Evolutionary conservation across 192 early-diverging fungal genomes (phyloP).

Genomic region (Backusella parvicylindrica): DNA sequence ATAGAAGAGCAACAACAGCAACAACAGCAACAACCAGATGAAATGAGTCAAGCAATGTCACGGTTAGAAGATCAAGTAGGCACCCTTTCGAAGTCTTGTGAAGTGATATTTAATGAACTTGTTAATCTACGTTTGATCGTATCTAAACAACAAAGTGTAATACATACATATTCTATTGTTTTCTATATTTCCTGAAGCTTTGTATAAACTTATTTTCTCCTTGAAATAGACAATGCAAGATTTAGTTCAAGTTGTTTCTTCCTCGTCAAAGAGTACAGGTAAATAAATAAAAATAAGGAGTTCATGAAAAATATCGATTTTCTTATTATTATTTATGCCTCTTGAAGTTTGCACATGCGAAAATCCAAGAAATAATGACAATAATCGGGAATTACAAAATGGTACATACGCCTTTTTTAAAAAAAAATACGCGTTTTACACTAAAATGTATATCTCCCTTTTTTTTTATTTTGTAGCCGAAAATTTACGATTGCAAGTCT

Average conservation of each 20-base stretch:
- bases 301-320: background rate
- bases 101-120: slow-evolving; percentile 2
- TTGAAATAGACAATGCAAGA: slow-evolving; percentile 25
- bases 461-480: background rate
- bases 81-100: slow-evolving; percentile 5
- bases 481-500: slow-evolving; percentile 10
- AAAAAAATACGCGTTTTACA: background rate
- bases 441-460: background rate
- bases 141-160: slow-evolving; percentile 21
- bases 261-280: background rate
- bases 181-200: background rate
- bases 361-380: background rate
- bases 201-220: background rate
- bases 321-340: background rate
- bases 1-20: background rate
- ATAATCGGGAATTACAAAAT: slow-evolving; percentile 11
- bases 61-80: slow-evolving; percentile 16
- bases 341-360: background rate
- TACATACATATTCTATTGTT: background rate
- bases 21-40: background rate
- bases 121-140: background rate
- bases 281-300: background rate
- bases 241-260: slow-evolving; percentile 6
- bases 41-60: background rate
- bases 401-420: background rate